Percentiles rank a stretch among this genome's conserved stretches.
Conservation (phyloP, 139 green algal species). For the Protoeuglena noctilucae region DNA sequence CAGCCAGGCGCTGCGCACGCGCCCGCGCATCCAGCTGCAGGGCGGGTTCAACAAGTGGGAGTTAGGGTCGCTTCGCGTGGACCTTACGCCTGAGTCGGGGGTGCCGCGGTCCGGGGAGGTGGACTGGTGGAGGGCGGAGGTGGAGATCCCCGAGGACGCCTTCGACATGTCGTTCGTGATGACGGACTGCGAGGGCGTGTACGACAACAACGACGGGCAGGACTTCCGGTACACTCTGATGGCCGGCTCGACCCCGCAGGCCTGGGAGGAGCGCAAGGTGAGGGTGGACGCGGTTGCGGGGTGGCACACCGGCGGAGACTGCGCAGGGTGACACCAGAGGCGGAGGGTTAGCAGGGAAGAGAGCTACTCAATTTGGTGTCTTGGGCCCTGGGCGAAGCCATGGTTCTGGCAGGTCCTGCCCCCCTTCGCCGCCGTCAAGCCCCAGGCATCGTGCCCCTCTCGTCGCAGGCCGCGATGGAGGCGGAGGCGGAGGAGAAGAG, state of each 20-base stretch:
- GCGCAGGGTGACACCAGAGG: too few species aligned
- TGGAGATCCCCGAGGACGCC: slow-evolving; percentile 32
- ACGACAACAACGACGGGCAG: slow-evolving; percentile 36
- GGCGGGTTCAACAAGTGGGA: slow-evolving; percentile 57
- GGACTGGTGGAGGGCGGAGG: not conserved
- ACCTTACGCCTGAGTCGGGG: slow-evolving; percentile 16
- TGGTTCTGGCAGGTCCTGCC: too few species aligned
- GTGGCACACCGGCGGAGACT: too few species aligned
- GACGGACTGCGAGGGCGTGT: slow-evolving; percentile 31
- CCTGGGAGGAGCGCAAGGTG: slow-evolving; percentile 36
- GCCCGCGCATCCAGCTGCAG: slow-evolving; percentile 25
- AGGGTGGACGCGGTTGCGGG: too few species aligned
- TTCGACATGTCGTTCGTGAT: slow-evolving; percentile 73
- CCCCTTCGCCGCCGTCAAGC: too few species aligned
- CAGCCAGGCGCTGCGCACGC: slow-evolving; percentile 34
- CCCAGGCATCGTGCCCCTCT: too few species aligned
- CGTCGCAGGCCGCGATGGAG: not conserved
- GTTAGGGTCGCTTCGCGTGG: slow-evolving; percentile 22
- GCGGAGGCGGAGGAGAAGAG: slow-evolving; percentile 1
- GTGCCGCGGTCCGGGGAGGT: not conserved
- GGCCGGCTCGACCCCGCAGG: slow-evolving; percentile 27
- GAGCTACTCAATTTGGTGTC: too few species aligned
- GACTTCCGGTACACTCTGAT: slow-evolving; percentile 34
- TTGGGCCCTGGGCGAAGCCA: too few species aligned
- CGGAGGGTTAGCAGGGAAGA: too few species aligned